phyloP scores from a whole-genome alignment of 228 moss, liverwort and hornwort genomes.

The Sphagnum magellanicum region DNA sequence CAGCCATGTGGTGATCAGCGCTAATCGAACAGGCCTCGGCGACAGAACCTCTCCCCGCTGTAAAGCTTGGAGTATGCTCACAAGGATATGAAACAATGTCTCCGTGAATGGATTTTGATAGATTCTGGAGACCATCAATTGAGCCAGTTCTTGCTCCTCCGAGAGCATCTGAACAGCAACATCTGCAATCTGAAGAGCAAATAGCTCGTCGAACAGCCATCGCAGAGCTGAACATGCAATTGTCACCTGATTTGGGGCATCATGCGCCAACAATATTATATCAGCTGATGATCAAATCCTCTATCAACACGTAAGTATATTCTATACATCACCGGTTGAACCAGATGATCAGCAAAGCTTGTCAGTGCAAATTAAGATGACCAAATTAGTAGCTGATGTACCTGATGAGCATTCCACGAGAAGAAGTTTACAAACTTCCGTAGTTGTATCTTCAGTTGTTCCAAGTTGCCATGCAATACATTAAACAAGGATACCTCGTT shows the following conservation, averaged over 20 bases:
- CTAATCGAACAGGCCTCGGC: conserved; percentile 56
- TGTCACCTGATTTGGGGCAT: conserved; percentile 51
- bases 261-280: conserved; percentile 33
- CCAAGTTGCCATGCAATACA: conserved; percentile 79
- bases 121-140: conserved; percentile 82
- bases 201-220: conserved; percentile 89
- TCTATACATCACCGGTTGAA: no score
- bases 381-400: not conserved
- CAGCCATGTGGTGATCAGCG: conserved; percentile 81
- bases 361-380: no score
- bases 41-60: conserved; percentile 76
- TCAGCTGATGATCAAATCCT: not conserved
- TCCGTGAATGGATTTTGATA: conserved; percentile 95
- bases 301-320: no score
- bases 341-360: no score
- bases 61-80: conserved; percentile 81
- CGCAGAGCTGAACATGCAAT: conserved; percentile 81
- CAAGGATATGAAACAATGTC: conserved; percentile 71
- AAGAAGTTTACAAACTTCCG: conserved; percentile 84
- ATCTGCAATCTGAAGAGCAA: conserved; percentile 90
- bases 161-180: conserved; percentile 71
- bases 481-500: conserved; percentile 78
- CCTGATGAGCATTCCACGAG: conserved; percentile 91
- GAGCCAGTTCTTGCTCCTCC: conserved; percentile 91
- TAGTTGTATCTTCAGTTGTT: conserved; percentile 77